Evolutionary conservation across 2,329 filamentous ascomycete species (phyloP), one percentile per base, ranked within the genome.

Genomic region (Fusarium verticillioides): DNA sequence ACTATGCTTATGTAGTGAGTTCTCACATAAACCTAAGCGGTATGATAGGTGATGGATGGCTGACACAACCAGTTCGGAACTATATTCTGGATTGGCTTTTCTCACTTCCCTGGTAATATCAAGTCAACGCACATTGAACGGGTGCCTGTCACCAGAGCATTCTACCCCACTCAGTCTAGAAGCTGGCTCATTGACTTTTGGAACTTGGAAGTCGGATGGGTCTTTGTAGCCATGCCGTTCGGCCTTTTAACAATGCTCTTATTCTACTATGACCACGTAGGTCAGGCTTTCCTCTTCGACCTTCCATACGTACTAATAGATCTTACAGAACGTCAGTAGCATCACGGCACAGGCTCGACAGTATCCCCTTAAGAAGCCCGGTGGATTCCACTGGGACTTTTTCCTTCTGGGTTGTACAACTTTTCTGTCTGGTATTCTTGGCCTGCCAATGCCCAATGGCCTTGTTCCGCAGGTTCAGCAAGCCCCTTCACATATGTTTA

Each of bases 261-360:
- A 15, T 42, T 42, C 39, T 42, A 42, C 21, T 42, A 42, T 15
- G 39, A 42, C 13, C 39, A 42, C 19, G 21, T 42, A 8, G 15
- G 39, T n/a, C 8, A 2, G 1, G 12, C 3, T 40, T 13, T 40
- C 21, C 21, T 5, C 21, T 5, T 4, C 7, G 11, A 19, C 8
- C 12, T 0, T 21, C 13, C 4, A 4, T 3, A 15, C 12, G 11
- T 42, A 13, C 39, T 42, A 15, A 42, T 42, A n/a, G 0, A 4
- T 9, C 5, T 2, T n/a, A 42, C 39, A 42, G 39, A 42, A 42
- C 2, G 39, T 42, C 13, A 42, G 39, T 13, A n/a, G 39, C 13
- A 42, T 42, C 21, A 42, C 39, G 7, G 39, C 39, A 2, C 39
- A 42, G 12, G 39, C 39, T n/a, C 13, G 39, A n/a, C 39, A 42